Percentiles rank a stretch among this genome's conserved stretches.
phyloP scores from a whole-genome alignment of 2,329 filamentous ascomycete genomes.

The Didymella pomorum region DNA sequence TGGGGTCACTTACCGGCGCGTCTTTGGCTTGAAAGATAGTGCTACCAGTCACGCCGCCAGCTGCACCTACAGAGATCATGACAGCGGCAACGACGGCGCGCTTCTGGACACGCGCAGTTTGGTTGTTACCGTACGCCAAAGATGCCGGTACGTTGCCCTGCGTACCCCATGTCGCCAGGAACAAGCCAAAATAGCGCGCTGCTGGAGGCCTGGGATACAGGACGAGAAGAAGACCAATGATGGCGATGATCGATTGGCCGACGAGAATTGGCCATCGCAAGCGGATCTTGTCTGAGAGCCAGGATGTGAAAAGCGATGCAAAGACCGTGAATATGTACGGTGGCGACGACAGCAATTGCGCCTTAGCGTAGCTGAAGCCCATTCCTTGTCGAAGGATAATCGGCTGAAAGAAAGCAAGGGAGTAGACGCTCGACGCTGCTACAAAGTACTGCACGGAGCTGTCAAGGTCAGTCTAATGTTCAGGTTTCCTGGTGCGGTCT shows the following conservation, averaged over 20 bases:
- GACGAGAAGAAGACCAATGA: constrained; percentile 32
- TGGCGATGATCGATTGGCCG: constrained; percentile 29
- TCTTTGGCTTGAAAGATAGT: constrained; percentile 40
- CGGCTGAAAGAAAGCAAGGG: constrained; percentile 34
- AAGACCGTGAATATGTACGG: constrained; percentile 37
- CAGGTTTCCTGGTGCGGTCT: not conserved
- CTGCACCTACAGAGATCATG: constrained; percentile 38
- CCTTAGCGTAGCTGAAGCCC: constrained; percentile 35
- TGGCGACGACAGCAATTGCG: constrained; percentile 35
- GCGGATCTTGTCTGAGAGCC: constrained; percentile 34
- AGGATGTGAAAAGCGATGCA: constrained; percentile 28
- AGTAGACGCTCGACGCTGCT: constrained; percentile 38
- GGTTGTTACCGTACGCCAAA: constrained; percentile 41
- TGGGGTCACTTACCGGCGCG: constrained; percentile 29
- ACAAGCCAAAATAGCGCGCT: constrained; percentile 37
- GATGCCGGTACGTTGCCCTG: constrained; percentile 31
- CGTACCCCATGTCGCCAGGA: constrained; percentile 34
- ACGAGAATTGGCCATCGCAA: constrained; percentile 36
- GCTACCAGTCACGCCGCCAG: constrained; percentile 37
- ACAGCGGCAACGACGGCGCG: constrained; percentile 43
- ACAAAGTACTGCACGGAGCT: constrained; percentile 44
- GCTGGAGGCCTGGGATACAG: constrained; percentile 33
- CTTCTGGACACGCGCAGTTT: constrained; percentile 43
- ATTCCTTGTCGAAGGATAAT: constrained; percentile 39
- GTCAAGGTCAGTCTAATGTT: constrained; percentile 6